phyloP scores from a whole-genome alignment of 768 basidiomycete genomes.

The Lentinula edodes region DNA sequence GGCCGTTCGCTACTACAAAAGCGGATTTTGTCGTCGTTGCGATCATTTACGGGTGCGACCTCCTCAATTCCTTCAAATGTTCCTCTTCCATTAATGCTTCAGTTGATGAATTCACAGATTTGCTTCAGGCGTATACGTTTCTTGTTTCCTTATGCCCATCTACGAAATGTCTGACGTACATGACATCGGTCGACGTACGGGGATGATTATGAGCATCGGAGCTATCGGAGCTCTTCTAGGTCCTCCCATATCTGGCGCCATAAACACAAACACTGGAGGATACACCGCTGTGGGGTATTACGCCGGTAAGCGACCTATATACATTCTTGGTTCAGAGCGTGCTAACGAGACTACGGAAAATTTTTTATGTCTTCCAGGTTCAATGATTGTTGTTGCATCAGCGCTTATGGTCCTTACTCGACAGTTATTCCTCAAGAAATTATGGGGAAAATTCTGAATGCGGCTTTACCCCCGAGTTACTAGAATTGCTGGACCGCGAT shows the following conservation, averaged over 20 bases:
- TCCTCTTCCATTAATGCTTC: too few relatives aligned
- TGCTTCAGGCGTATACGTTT: conserved; percentile 44
- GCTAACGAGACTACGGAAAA: background rate
- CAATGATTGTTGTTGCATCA: conserved; percentile 6
- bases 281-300: conserved; percentile 44
- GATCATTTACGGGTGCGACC: conserved; percentile 3
- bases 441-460: conserved; percentile 6
- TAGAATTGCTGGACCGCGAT: too few relatives aligned
- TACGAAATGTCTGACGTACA: conserved; percentile 43
- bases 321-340: background rate
- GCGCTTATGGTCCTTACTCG: conserved; percentile 6
- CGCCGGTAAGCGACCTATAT: conserved; percentile 29
- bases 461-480: background rate
- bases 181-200: conserved; percentile 53
- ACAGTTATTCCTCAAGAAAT: conserved; percentile 2
- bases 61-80: background rate
- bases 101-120: conserved; percentile 23
- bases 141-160: conserved; percentile 39
- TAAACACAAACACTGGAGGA: conserved; percentile 38
- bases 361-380: background rate
- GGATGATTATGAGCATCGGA: conserved; percentile 47
- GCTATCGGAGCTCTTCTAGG: conserved; percentile 53
- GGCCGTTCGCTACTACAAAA: conserved; percentile 57
- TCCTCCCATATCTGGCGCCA: conserved; percentile 60
- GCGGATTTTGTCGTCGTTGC: conserved; percentile 25